These are phyloP conservation scores for Botrytis byssoidea DNA, from an alignment of 2,329 filamentous ascomycete species.

Conservation along the genomic window DNA sequence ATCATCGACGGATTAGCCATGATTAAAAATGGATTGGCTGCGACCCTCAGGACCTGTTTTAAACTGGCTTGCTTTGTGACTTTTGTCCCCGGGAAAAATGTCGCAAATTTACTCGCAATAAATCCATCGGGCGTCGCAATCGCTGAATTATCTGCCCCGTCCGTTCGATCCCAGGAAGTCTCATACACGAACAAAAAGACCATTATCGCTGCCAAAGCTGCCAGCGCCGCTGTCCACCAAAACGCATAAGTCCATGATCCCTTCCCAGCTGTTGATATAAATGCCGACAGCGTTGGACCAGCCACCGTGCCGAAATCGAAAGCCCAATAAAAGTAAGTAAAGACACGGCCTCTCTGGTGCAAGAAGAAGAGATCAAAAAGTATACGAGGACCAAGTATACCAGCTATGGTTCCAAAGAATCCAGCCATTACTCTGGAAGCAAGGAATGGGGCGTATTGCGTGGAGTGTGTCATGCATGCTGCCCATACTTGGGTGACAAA, in stretches of 20 bases:
- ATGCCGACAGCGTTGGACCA: conserved; percentile 43
- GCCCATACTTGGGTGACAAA: conserved; percentile 30
- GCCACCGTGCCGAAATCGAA: conserved; percentile 42
- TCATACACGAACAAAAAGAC: conserved; percentile 44
- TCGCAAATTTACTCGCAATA: conserved; percentile 25
- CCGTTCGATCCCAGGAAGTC: conserved; percentile 40
- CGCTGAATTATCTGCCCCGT: conserved; percentile 26
- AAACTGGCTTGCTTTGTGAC: conserved; percentile 19
- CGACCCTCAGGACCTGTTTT: conserved; percentile 21
- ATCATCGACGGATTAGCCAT: conserved; percentile 41
- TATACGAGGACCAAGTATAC: conserved; percentile 42
- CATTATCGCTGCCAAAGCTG: conserved; percentile 39
- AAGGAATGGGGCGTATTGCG: conserved; percentile 36
- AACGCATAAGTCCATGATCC: conserved; percentile 42
- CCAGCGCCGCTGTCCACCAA: conserved; percentile 44
- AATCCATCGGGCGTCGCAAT: conserved; percentile 28
- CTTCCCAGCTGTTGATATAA: conserved; percentile 40
- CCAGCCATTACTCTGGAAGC: conserved; percentile 41
- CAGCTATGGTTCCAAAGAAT: conserved; percentile 43
- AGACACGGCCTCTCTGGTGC: conserved; percentile 44
- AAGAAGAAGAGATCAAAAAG: conserved; percentile 47
- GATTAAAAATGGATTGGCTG: conserved; percentile 34
- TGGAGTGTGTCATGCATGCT: conserved; percentile 40
- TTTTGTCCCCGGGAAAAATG: conserved; percentile 25
- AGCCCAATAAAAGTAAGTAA: conserved; percentile 40